Evolutionary conservation across 345 rosid species (phyloP), one percentile per base, ranked within the genome.

Genomic region (Microthlaspi erraticum): DNA sequence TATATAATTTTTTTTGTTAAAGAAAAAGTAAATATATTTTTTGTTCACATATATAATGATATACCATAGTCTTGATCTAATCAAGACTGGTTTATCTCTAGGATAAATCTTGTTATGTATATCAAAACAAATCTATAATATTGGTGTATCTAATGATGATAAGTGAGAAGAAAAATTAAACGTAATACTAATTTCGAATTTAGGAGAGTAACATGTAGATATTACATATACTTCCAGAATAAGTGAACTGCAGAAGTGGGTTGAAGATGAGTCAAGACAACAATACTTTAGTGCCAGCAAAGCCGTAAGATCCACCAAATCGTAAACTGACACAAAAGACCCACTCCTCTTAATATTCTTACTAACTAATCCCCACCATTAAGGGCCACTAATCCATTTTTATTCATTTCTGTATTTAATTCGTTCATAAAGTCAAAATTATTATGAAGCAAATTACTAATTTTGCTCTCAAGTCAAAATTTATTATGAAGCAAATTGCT

Each of bases 351-450:
- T 62, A 38, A 69, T 38, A 62, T 75, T 62, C 70, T 67, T 32
- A 33, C 60, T 11, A 54, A 75, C 70, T 68, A 75, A 75, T 61
- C 75, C 75, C 75, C 75, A 75, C 79, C 79, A 75, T 75, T 68
- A 68, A 68, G 74, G 59, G 44, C 71, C 75, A 62, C 79, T 75
- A 75, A 75, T 63, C 74, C 33, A 8, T 53, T 51, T 32, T 7
- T 49, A 39, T 74, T 66, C 59, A 31, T 50, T 56, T 5, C 16
- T 44, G 5, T 14, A 16, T 7, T 45, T 19, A 9, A 17, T 59
- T 59, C 10, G 10, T 62, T 34, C 37, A 29, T 36, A 75, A 68
- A 68, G 64, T 68, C 64, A 61, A 75, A 5, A 39, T 49, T 46
- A 38, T 75, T 68, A 68, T 32, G 54, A 38, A 62, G 53, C 60